phyloP scores from a whole-genome alignment of 768 basidiomycete species.

The Melanogaster broomeanus region DNA sequence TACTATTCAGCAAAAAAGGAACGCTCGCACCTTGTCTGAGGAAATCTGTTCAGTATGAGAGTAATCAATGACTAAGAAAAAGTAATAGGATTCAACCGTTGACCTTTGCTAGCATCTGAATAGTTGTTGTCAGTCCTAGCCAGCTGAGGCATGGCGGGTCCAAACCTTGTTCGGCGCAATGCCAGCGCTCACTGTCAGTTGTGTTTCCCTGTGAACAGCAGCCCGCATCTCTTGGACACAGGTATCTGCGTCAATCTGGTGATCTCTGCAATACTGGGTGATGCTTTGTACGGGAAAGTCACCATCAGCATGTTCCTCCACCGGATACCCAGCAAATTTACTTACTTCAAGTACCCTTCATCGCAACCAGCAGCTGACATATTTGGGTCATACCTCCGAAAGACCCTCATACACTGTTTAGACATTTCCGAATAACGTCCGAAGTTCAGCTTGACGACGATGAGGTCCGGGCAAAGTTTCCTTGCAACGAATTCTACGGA shows the following conservation, averaged over 20 bases:
- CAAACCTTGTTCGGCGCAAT: slow-evolving; percentile 93
- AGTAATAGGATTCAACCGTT: slow-evolving; percentile 8
- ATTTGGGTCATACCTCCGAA: slow-evolving; percentile 71
- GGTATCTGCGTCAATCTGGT: slow-evolving; percentile 62
- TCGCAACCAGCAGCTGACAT: slow-evolving; percentile 82
- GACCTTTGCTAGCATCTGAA: slow-evolving; percentile 90
- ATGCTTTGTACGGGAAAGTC: slow-evolving; percentile 51
- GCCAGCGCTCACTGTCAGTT: slow-evolving; percentile 90
- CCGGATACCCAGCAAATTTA: slow-evolving; percentile 3
- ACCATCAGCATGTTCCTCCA: background rate
- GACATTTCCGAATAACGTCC: slow-evolving; percentile 72
- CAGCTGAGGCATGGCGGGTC: slow-evolving; percentile 17
- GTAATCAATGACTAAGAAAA: slow-evolving; percentile 1
- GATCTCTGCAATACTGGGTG: slow-evolving; percentile 76
- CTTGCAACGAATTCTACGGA: slow-evolving; percentile 81
- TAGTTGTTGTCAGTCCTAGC: slow-evolving; percentile 12
- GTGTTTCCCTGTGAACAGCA: slow-evolving; percentile 73
- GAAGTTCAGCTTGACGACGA: slow-evolving; percentile 61
- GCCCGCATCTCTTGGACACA: slow-evolving; percentile 81
- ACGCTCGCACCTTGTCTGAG: slow-evolving; percentile 72
- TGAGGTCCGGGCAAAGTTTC: slow-evolving; percentile 90
- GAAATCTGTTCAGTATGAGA: slow-evolving; percentile 60
- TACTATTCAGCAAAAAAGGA: background rate
- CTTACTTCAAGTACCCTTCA: slow-evolving; percentile 90
- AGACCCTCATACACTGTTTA: slow-evolving; percentile 64